Conservation (phyloP, 2,329 filamentous ascomycete genomes). For the Phyllosticta ampelicida region DNA sequence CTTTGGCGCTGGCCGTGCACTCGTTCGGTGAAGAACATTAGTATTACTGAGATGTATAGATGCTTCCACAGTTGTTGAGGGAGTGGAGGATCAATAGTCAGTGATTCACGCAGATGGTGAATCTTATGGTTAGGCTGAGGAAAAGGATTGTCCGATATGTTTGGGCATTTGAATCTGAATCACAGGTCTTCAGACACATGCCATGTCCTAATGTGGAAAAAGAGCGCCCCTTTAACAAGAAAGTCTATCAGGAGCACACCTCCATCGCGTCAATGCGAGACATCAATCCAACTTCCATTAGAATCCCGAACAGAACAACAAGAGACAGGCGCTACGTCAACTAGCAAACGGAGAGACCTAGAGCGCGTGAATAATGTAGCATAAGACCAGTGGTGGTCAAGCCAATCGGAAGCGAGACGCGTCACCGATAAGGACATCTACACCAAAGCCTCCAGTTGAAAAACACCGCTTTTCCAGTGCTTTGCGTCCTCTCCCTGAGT, state of each 20-base stretch:
- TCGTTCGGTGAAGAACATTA: conserved; percentile 13
- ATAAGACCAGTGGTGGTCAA: not conserved
- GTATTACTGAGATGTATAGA: conserved; percentile 12
- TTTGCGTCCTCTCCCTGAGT: too few relatives aligned
- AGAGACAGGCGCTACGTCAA: too few relatives aligned
- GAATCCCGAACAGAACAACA: too few relatives aligned
- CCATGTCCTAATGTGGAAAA: too few relatives aligned
- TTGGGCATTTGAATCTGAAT: too few relatives aligned
- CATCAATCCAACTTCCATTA: too few relatives aligned
- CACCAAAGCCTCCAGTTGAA: not conserved
- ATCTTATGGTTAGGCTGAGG: not conserved
- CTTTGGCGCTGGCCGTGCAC: conserved; percentile 12
- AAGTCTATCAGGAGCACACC: too few relatives aligned
- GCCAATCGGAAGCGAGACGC: not conserved
- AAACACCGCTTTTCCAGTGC: not conserved
- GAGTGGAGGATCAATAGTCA: conserved; percentile 9
- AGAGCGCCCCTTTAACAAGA: too few relatives aligned
- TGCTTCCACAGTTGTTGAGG: conserved; percentile 12
- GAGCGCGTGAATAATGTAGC: not conserved
- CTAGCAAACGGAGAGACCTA: too few relatives aligned
- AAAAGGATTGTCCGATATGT: not conserved
- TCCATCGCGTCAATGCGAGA: too few relatives aligned
- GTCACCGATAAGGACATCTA: conserved; percentile 6
- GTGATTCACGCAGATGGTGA: conserved; percentile 9
- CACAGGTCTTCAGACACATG: too few relatives aligned